Evolutionary conservation across 306 rosid species (phyloP).

Genomic region (Inga leiocalycina): DNA sequence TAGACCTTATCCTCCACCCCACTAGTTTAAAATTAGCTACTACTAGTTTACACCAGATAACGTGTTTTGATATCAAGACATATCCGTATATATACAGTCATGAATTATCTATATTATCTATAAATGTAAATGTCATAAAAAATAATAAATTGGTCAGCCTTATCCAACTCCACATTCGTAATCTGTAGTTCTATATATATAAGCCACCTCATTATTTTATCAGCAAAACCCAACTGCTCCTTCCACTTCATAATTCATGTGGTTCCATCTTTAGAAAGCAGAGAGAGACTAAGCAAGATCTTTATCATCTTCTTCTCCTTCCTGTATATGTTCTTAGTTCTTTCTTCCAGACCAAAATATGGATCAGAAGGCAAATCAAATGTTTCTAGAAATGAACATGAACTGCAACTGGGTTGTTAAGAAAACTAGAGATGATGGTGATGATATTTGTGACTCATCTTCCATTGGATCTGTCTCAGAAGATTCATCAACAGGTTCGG

Average conservation of each 20-base stretch:
- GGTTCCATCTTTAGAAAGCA: conserved; percentile 6
- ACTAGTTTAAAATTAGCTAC: conserved; percentile 43
- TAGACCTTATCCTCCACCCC: conserved; percentile 75
- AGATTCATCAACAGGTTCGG: conserved; percentile 56
- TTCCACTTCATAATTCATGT: not conserved
- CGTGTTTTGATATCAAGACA: conserved; percentile 42
- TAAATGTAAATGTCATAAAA: not conserved
- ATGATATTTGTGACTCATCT: conserved; percentile 40
- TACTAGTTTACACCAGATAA: conserved; percentile 40
- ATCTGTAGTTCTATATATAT: not conserved
- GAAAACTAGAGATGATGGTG: conserved; percentile 35
- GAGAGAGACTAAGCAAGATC: conserved; percentile 5
- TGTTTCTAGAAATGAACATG: conserved; percentile 20
- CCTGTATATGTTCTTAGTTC: not conserved
- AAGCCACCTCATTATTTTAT: not conserved
- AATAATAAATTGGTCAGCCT: conserved; percentile 27
- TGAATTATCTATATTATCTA: not conserved
- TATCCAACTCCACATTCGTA: conserved; percentile 36
- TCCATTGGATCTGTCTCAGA: conserved; percentile 54
- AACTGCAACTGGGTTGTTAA: conserved; percentile 38
- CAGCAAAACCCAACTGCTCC: conserved; percentile 11
- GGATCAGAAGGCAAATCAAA: conserved; percentile 29
- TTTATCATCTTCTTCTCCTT: conserved; percentile 11
- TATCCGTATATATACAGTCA: conserved; percentile 21
- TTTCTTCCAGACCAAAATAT: not conserved